Conservation (phyloP, 2,329 filamentous ascomycete genomes). For the Elsinoe australis region DNA sequence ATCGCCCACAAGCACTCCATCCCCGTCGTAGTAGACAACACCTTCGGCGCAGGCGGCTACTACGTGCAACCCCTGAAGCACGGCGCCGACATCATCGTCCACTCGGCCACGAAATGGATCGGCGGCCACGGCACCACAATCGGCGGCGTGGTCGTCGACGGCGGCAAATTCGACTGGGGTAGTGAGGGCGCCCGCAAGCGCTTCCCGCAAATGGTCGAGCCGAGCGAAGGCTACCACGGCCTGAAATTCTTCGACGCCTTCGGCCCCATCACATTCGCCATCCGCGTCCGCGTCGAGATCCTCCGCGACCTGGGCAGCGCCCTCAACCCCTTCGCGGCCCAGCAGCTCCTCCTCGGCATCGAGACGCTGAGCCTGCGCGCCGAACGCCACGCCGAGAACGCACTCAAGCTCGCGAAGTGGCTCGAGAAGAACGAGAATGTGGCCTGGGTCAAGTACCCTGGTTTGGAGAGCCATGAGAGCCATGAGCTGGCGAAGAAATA, state of each 20-base stretch:
- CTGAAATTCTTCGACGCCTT: conserved; percentile 94
- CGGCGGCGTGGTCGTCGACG: conserved; percentile 76
- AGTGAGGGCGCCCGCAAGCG: conserved; percentile 49
- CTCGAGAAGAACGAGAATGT: conserved; percentile 77
- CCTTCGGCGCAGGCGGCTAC: conserved; percentile 88
- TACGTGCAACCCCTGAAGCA: conserved; percentile 80
- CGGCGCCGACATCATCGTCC: conserved; percentile 49
- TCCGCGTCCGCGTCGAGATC: conserved; percentile 81
- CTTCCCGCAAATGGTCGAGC: conserved; percentile 90
- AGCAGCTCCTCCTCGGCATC: conserved; percentile 80
- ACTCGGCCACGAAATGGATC: conserved; percentile 90
- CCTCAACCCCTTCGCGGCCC: conserved; percentile 84
- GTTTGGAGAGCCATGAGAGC: conserved; percentile 71
- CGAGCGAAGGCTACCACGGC: conserved; percentile 81
- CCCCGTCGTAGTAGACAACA: conserved; percentile 72
- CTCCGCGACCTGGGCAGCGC: conserved; percentile 76
- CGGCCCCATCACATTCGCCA: conserved; percentile 70
- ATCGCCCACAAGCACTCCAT: conserved; percentile 62
- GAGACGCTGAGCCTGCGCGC: conserved; percentile 84
- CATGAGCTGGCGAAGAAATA: conserved; percentile 82
- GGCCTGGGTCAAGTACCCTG: conserved; percentile 89
- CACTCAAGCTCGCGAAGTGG: conserved; percentile 71
- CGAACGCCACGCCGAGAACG: conserved; percentile 80
- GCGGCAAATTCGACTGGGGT: conserved; percentile 91
- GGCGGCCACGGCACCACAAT: conserved; percentile 92